Evolutionary conservation across 176 grass and related monocot genomes (phyloP).

Genomic region (Poa pratensis): DNA sequence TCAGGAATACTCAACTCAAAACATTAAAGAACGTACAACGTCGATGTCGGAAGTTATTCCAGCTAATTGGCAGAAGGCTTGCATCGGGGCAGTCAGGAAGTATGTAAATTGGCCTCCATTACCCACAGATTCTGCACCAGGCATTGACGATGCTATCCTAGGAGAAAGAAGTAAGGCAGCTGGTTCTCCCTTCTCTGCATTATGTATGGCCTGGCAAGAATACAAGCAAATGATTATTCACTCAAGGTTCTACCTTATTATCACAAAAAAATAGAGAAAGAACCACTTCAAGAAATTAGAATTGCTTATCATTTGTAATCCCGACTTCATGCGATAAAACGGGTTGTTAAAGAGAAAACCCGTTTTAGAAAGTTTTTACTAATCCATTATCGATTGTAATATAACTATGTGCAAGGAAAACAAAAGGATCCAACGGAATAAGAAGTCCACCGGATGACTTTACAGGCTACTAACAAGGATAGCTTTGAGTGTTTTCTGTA

Average conservation of each 20-base stretch:
- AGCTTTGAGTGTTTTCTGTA: not conserved
- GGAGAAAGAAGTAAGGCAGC: constrained; percentile 90
- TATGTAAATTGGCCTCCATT: constrained; percentile 92
- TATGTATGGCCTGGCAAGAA: constrained; percentile 78
- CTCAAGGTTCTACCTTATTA: not conserved
- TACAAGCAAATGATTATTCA: constrained; percentile 34
- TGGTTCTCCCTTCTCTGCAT: constrained; percentile 80
- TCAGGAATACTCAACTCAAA: constrained; percentile 21
- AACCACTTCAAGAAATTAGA: constrained; percentile 5
- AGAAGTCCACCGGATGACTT: not conserved
- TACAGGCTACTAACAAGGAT: not conserved
- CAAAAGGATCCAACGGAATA: not conserved
- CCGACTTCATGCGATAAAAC: not conserved
- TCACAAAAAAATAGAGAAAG: constrained; percentile 15
- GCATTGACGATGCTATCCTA: constrained; percentile 53
- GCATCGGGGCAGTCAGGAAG: constrained; percentile 93
- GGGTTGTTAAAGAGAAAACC: not conserved
- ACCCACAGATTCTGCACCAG: constrained; percentile 53
- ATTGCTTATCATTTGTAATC: not conserved
- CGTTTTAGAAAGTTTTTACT: not conserved
- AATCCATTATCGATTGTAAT: constrained; percentile 7
- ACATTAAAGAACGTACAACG: constrained; percentile 50
- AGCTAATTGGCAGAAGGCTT: constrained; percentile 93
- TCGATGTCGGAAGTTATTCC: constrained; percentile 78
- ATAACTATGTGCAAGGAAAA: constrained; percentile 8